phyloP scores from a whole-genome alignment of 2,329 filamentous ascomycete species.

The Lizonia empirigonia region DNA sequence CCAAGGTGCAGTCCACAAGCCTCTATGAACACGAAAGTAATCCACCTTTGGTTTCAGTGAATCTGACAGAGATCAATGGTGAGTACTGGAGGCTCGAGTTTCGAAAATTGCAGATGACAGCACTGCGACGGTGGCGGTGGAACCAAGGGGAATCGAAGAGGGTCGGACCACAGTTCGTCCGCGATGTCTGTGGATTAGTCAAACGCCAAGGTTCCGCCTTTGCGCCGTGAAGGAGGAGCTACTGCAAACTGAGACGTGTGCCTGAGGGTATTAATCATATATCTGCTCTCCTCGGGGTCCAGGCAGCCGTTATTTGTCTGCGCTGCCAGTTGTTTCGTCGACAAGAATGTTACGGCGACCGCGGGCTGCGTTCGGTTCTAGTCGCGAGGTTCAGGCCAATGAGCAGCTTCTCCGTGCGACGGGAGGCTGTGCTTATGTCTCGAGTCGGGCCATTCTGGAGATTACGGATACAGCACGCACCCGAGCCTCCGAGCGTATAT shows the following conservation, averaged over 20 bases:
- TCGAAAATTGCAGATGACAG: neutral
- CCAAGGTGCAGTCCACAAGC: neutral
- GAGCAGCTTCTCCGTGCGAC: neutral
- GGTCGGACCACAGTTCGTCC: constrained; percentile 16
- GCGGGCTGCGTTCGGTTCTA: constrained; percentile 7
- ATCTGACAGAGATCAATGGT: neutral
- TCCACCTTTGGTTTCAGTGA: neutral
- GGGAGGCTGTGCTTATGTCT: constrained; percentile 12
- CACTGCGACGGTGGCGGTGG: constrained; percentile 8
- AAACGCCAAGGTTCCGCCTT: neutral
- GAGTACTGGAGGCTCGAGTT: neutral
- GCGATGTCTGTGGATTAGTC: constrained; percentile 4
- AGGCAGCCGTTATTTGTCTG: constrained; percentile 7
- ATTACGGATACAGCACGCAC: constrained; percentile 6
- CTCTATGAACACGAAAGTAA: constrained; percentile 6
- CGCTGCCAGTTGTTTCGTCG: constrained; percentile 3
- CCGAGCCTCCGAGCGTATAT: constrained; percentile 8
- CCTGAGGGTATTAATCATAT: constrained; percentile 10
- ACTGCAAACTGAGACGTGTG: constrained; percentile 10
- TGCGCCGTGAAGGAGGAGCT: neutral
- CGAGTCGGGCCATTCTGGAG: constrained; percentile 10
- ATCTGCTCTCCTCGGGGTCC: neutral
- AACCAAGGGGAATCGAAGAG: constrained; percentile 12
- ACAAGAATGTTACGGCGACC: constrained; percentile 6
- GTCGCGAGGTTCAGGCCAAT: constrained; percentile 8